Percentiles rank a stretch among this genome's conserved stretches.
These are phyloP conservation scores for Metroxylon sagu DNA, from an alignment of 176 grass and related monocot species.

Conservation along the genomic window DNA sequence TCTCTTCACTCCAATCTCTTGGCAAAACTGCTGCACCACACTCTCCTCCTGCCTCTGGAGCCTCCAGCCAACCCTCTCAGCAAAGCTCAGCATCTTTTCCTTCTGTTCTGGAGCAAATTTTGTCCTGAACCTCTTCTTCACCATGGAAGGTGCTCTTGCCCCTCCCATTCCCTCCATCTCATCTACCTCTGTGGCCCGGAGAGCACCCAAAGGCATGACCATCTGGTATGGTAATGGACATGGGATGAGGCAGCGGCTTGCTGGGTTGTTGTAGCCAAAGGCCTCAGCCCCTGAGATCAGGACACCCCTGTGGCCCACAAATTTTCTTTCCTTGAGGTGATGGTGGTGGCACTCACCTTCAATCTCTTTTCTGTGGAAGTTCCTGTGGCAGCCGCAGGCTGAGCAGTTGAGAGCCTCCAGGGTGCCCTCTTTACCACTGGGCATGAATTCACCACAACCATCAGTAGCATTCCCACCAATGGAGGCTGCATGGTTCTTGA, in stretches of 20 bases:
- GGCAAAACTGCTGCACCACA: neutral
- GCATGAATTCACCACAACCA: slow-evolving; percentile 16
- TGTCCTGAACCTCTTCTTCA: neutral
- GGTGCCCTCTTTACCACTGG: slow-evolving; percentile 7
- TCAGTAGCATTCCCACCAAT: slow-evolving; percentile 11
- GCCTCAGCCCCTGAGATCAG: neutral
- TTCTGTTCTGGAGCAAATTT: slow-evolving; percentile 4
- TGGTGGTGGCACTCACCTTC: slow-evolving; percentile 1
- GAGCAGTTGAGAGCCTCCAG: slow-evolving; percentile 9
- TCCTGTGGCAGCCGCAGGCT: slow-evolving; percentile 11
- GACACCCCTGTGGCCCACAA: too few relatives aligned
- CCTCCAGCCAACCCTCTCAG: slow-evolving; percentile 1
- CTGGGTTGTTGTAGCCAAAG: slow-evolving; percentile 8
- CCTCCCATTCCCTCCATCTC: neutral
- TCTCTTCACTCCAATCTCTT: too few relatives aligned
- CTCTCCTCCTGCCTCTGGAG: neutral
- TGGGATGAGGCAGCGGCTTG: neutral
- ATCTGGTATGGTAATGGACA: neutral
- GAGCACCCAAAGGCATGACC: slow-evolving; percentile 9
- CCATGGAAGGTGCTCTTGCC: neutral
- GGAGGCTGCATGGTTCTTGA: slow-evolving; percentile 15
- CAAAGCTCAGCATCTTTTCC: slow-evolving; percentile 5
- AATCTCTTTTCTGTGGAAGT: slow-evolving; percentile 13
- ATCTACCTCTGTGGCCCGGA: slow-evolving; percentile 1
- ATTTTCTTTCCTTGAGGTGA: neutral